Evolutionary conservation across 345 rosid species (phyloP), one percentile per base, ranked within the genome.

Genomic region (Arabidopsis arenosa): DNA sequence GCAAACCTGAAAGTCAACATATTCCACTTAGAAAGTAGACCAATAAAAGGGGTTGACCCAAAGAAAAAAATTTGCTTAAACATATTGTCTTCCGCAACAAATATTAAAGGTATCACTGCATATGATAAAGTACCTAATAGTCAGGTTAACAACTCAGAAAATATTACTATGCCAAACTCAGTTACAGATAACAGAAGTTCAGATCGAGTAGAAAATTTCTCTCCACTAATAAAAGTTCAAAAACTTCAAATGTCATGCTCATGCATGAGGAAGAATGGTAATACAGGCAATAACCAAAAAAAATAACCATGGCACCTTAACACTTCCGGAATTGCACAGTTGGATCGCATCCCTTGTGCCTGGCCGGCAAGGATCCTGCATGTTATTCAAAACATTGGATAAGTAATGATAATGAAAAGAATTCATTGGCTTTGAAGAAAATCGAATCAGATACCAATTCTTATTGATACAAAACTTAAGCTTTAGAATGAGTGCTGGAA

Each of bases 321-420:
- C 86, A 68, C 93, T 92, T 72, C 90, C 90, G 39, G 70, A 79
- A 5, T 66, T 81, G 88, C 96, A 89, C 51, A 80, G 44, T 71
- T 68, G 44, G 12, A 93, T 90, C 0, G 92, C 97, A 3, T 85
- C 84, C 74, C 66, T 75, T 45, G 92, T 91, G 40, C 82, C 86
- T 9, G 73, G 63, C 61, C 91, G 93, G 70, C 97, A 89, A 79
- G 98, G 93, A 82, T 93, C 98, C 98, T 93, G 72, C 82, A 79
- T 9, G 57, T 47, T 51, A n/a, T 5, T 33, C n/a, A 43, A 43
- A 9, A 21, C 41, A 2, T 6, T n/a, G 43, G 41, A 47, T 64
- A 56, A 43, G 13, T 32, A 49, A 11, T 26, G 13, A 49, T 37
- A 14, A 28, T 1, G 1, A 1, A 56, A 70, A 44, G 13, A 51